Evolutionary conservation across 2,329 filamentous ascomycete species (phyloP), one percentile per base, ranked within the genome.

Genomic region (Monosporascus sp.): DNA sequence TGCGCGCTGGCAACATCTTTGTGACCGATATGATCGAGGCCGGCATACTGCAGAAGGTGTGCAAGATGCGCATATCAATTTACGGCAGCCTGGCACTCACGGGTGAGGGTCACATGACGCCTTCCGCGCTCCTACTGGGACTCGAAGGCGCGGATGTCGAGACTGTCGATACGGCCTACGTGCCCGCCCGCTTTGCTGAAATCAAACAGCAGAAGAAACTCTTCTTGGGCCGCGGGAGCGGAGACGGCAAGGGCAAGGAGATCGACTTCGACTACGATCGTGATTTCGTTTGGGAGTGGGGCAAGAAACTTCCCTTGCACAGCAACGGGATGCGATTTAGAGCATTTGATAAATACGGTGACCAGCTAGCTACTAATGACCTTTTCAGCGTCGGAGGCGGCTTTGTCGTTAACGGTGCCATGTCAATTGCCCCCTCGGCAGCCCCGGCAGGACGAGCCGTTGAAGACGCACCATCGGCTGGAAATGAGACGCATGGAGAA

Each of bases 251-350:
- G 44, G 74, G 72, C 9, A 75, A 71, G 55, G 72, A 77, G 59
- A 72, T 79, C 3, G 66, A 66, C n/a, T 79, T 79, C 48, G 71
- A 77, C 58, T 79, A 79, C 52, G 72, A 75, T 7, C 66, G 65
- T 37, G 74, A 78, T 53, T 79, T 79, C 60, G 67, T 69, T 6
- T 79, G 76, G 76, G 73, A 79, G 61, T 79, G 76, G 76, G 73
- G 74, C 3, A 72, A 71, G 24, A 79, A 78, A 60, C 69, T 79
- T n/a, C 73, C 75, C 0, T 57, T 77, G 46, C 76, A 79, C 60
- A 79, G 76, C 65, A 79, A 79, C 49, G 76, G 76, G 43, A 78
- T 79, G 76, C 74, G 76, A 1, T 70, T 79, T 50, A 75, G 69
- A n/a, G 76, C 77, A 3, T 79, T 75, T 47, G 75, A 78, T 52